Evolutionary conservation across 2,329 filamentous ascomycete genomes (phyloP).

Genomic region (Botryosphaeria agaves): DNA sequence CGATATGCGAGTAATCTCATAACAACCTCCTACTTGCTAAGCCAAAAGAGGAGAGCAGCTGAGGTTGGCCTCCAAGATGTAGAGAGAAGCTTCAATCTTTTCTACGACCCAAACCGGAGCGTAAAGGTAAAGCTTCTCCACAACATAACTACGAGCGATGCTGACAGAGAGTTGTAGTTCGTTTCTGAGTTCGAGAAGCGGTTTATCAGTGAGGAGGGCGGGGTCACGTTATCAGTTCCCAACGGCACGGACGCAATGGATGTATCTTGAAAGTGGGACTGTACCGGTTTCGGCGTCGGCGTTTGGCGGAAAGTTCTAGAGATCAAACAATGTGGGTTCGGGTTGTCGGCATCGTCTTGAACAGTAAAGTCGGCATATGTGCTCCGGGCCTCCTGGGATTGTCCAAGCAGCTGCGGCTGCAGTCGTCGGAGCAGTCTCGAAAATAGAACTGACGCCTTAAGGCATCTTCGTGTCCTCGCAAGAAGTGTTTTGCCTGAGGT

Average conservation of each 20-base stretch:
- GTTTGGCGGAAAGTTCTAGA: too few species aligned
- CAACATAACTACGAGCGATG: not conserved
- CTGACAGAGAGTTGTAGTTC: slow-evolving; percentile 32
- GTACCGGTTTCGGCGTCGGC: too few species aligned
- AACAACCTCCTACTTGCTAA: slow-evolving; percentile 77
- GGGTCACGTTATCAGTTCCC: slow-evolving; percentile 46
- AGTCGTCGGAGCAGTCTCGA: too few species aligned
- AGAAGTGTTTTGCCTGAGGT: too few species aligned
- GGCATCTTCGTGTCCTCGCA: too few species aligned
- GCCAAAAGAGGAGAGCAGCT: slow-evolving; percentile 69
- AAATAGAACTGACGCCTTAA: too few species aligned
- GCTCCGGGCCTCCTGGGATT: too few species aligned
- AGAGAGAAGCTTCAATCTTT: slow-evolving; percentile 81
- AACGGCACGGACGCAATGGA: slow-evolving; percentile 52
- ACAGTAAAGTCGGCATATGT: too few species aligned
- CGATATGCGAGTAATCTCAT: slow-evolving; percentile 97
- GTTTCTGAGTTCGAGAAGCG: slow-evolving; percentile 81
- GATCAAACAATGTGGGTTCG: too few species aligned
- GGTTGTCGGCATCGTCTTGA: too few species aligned
- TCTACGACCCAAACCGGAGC: slow-evolving; percentile 78
- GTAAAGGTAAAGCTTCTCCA: slow-evolving; percentile 36
- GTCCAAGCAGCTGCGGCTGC: too few species aligned
- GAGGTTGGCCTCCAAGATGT: slow-evolving; percentile 79
- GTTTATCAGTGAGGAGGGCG: slow-evolving; percentile 75
- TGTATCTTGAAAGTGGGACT: too few species aligned